Base-by-base conservation (phyloP, 108 stramenopile genomes). In the Nitzschia sp. region DNA sequence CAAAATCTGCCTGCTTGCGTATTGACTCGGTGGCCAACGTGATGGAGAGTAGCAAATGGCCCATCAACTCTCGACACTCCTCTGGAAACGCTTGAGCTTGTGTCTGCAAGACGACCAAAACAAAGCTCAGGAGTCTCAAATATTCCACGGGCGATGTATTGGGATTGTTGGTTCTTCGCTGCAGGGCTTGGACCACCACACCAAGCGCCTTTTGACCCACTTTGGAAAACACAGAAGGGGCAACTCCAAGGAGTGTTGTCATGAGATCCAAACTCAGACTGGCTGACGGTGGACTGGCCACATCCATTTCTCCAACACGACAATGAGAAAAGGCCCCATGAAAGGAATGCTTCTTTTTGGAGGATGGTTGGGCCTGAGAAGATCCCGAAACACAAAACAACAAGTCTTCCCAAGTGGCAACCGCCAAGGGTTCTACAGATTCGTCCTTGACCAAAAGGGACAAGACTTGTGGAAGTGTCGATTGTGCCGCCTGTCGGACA, bases 1-100 rank as follows among this genome's bases (percentile, higher is more conserved):
- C 92, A 77, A 91, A 93, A 41, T 87, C 90, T 52, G 82, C 79
- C 22, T 88, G 85, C 21, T 86, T 77, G 25, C 89, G 86, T 46
- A 83, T 83, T n/a, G 83, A 76, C 19, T 91, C 87, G n/a, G 85
- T 91, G 26, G 89, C 88, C 6, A 44, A 57, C 6, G 73, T 44
- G 29, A 90, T 85, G 24, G 81, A 78, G 22, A 79, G 54, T 10
- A 79, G 19, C 15, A 83, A 15, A 15, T 29, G 40, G 20, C 43
- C 44, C 14, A 86, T 26, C 41, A 83, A 63, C 54, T 82, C 78
- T 53, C 69, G 53, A 59, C 80, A 82, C 57, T 82, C 72, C 3
- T 15, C 53, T 10, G 80, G 65, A 60, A 67, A 81, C 9, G 63
- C 57, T 7, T 53, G 41, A 17, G 63, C 51, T 46, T 77, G 70